Base-by-base conservation (phyloP, 1,284 basidiomycete species). In the Omphalotus olearius region DNA sequence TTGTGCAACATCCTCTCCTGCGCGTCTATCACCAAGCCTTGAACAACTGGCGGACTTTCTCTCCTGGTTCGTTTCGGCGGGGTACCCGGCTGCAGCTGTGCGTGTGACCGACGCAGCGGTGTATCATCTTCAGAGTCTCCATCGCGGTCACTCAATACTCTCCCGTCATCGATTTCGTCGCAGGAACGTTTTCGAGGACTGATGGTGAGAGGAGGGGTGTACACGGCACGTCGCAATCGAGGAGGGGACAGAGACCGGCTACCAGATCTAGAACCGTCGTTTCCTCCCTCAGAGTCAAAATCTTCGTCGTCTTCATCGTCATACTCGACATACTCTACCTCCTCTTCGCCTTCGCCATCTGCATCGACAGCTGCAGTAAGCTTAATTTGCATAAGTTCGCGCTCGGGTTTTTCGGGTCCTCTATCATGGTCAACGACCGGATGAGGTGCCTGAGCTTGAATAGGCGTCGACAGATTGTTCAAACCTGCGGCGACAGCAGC, bases 301-400 rank as follows among this genome's bases (percentile, higher is more conserved):
- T 49, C 52, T 10, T 50, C 56, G 25, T 58, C 57, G 13, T 62
- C 59, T 6, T 66, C 64, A 25, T 62, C 61, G 9, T 64, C 64
- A 16, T 60, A 62, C 11, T 64, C 63, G 17, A 59, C 53, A 1
- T 60, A 58, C 18, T 58, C 59, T 4, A 65, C 65, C 25, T 64
- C 63, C 6, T 64, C 64, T 13, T 62, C 64, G 6, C 62, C 63
- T 14, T 64, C 60, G 1, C 57, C 57, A 9, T 62, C 63, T 20
- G 58, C 17, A 25, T 57, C 61, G 13, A 48, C 39, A 14, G 44
- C 50, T 23, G 60, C 59, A 0, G 59, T 57, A 23, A 62, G 43
- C 33, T 56, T 53, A 38, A 63, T 57, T n/a, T 62, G 57, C 13
- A 57, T 49, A 37, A 56, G 56, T 13, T 47, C 36, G 25, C 14